phyloP scores from a whole-genome alignment of 2,329 filamentous ascomycete genomes.

The Claviceps sp. region DNA sequence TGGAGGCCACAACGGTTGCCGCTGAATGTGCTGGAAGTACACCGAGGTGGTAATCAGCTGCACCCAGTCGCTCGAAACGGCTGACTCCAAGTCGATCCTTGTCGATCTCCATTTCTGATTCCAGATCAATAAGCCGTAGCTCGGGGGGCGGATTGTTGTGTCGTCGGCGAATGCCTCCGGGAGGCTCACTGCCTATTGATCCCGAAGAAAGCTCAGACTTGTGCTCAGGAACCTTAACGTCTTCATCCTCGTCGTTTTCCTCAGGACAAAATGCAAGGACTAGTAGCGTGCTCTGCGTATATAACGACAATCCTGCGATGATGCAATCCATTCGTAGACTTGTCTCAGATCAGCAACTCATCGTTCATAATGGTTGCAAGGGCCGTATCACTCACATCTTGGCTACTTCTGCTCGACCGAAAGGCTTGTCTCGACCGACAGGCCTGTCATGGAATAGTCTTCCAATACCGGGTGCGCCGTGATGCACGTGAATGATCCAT shows the following conservation, averaged over 20 bases:
- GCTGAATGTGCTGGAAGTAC: conserved; percentile 63
- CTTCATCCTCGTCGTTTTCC: conserved; percentile 48
- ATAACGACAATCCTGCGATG: conserved; percentile 91
- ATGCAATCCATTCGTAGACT: conserved; percentile 94
- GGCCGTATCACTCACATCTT: conserved; percentile 57
- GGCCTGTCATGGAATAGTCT: conserved; percentile 57
- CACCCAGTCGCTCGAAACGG: conserved; percentile 72
- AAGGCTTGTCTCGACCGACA: conserved; percentile 56
- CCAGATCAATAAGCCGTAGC: conserved; percentile 78
- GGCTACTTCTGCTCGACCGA: conserved; percentile 76
- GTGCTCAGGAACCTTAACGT: conserved; percentile 21
- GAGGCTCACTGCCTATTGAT: conserved; percentile 42
- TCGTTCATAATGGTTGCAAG: neutral
- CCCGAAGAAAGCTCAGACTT: conserved; percentile 30
- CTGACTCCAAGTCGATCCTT: conserved; percentile 78
- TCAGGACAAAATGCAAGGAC: conserved; percentile 81
- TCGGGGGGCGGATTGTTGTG: conserved; percentile 78
- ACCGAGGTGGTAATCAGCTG: conserved; percentile 83
- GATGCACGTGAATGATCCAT: conserved; percentile 87
- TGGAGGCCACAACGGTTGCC: conserved; percentile 47
- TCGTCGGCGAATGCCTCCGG: conserved; percentile 53
- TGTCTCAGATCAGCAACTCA: neutral
- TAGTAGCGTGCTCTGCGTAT: conserved; percentile 81
- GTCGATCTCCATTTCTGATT: conserved; percentile 74
- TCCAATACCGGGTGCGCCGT: conserved; percentile 52